These are phyloP conservation scores for Diplodia corticola DNA, from an alignment of 2,329 filamentous ascomycete species.

Conservation along the genomic window DNA sequence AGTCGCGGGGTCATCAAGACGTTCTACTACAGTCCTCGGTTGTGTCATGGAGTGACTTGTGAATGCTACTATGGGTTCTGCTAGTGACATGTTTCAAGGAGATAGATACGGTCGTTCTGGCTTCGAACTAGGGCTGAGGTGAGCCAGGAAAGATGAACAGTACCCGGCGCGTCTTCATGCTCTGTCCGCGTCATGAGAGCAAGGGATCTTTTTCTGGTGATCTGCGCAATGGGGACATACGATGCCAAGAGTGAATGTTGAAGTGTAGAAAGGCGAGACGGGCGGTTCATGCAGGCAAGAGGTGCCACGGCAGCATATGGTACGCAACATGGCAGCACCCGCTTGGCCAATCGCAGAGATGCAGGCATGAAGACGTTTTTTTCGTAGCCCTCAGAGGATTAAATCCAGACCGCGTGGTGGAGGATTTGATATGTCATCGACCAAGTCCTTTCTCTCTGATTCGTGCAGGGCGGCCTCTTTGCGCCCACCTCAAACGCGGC, in stretches of 20 bases:
- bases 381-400: background rate
- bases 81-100: conserved; percentile 2
- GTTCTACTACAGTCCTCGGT: background rate
- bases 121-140: conserved; percentile 9
- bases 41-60: background rate
- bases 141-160: background rate
- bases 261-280: background rate
- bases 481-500: background rate
- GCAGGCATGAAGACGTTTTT: background rate
- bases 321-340: background rate
- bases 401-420: background rate
- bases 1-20: background rate
- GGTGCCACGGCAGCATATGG: conserved; percentile 15
- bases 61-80: background rate
- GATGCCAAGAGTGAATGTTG: background rate
- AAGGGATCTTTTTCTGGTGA: background rate
- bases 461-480: background rate
- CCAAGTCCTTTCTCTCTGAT: background rate
- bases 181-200: conserved; percentile 10
- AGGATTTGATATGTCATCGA: conserved; percentile 8
- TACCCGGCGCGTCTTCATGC: background rate
- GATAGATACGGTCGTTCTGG: background rate
- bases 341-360: background rate
- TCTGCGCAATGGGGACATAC: background rate
- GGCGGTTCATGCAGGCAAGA: conserved; percentile 12